phyloP scores from a whole-genome alignment of 495 filamentous ascomycete species.

The Neurospora sp. region DNA sequence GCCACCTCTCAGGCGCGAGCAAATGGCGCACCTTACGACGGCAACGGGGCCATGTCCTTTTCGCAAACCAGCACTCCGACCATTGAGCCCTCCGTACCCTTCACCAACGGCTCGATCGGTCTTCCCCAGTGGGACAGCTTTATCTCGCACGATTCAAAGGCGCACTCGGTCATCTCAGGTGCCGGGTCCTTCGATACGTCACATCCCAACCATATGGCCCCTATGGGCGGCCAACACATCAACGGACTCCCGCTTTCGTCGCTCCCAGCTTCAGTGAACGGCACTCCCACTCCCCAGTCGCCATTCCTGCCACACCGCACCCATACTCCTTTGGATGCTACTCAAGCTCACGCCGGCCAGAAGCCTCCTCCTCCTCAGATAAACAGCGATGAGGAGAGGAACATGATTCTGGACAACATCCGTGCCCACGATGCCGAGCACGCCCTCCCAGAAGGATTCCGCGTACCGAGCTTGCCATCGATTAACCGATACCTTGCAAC shows the following conservation, averaged over 20 bases:
- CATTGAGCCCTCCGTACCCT: slow-evolving; percentile 62
- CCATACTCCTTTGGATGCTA: slow-evolving; percentile 45
- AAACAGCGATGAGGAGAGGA: slow-evolving; percentile 66
- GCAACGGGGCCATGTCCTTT: slow-evolving; percentile 60
- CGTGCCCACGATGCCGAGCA: slow-evolving; percentile 65
- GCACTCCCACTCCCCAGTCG: slow-evolving; percentile 71
- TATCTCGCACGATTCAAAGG: slow-evolving; percentile 56
- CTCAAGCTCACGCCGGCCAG: slow-evolving; percentile 53
- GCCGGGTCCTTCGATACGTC: slow-evolving; percentile 58
- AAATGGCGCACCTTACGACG: slow-evolving; percentile 47
- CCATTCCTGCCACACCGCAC: slow-evolving; percentile 50
- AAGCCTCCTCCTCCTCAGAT: slow-evolving; percentile 60
- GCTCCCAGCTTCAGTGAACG: slow-evolving; percentile 56
- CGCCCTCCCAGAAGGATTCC: slow-evolving; percentile 80
- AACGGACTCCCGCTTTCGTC: slow-evolving; percentile 55
- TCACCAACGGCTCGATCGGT: slow-evolving; percentile 61
- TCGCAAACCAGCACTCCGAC: slow-evolving; percentile 57
- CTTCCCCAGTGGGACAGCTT: slow-evolving; percentile 84
- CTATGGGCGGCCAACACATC: slow-evolving; percentile 56
- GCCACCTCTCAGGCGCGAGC: slow-evolving; percentile 72
- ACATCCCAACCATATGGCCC: slow-evolving; percentile 50
- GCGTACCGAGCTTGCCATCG: slow-evolving; percentile 63
- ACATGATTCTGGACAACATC: slow-evolving; percentile 76
- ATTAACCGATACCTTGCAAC: slow-evolving; percentile 87
- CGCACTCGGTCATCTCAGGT: slow-evolving; percentile 55